These are phyloP conservation scores for Gracilaria caudata DNA, from an alignment of 23 red algal species.

Conservation along the genomic window DNA sequence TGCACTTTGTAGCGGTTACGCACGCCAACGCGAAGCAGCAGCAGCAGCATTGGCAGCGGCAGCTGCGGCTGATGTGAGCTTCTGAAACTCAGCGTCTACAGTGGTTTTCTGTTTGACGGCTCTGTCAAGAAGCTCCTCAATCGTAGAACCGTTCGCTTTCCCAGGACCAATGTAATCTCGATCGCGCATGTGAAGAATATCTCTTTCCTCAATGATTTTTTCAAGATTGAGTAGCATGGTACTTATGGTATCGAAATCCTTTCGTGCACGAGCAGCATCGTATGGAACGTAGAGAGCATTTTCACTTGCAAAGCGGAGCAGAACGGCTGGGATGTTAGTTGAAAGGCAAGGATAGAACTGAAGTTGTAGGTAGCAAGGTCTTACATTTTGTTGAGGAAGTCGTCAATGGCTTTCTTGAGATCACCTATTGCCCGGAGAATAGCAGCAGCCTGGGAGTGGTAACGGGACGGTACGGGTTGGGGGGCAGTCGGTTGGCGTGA, in stretches of 20 bases:
- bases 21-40: constrained; percentile 1
- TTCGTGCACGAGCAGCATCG: constrained; percentile 21
- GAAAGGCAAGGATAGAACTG: not conserved
- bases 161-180: constrained; percentile 19
- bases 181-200: constrained; percentile 30
- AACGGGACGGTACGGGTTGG: not conserved
- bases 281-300: constrained; percentile 26
- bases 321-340: not conserved
- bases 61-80: constrained; percentile 18
- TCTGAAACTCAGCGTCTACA: constrained; percentile 30
- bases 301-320: not conserved
- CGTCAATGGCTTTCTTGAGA: constrained; percentile 25
- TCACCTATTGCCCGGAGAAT: constrained; percentile 1
- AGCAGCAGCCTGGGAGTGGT: not conserved
- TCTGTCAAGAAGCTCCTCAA: constrained; percentile 7
- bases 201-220: constrained; percentile 24
- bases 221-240: constrained; percentile 13
- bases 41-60: constrained; percentile 12
- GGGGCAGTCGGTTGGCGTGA: not conserved
- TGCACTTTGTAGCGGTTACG: not conserved
- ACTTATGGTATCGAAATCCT: constrained; percentile 29
- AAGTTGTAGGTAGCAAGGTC: not conserved
- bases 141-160: not conserved
- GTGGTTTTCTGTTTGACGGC: constrained; percentile 11
- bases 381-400: constrained; percentile 41